Evolutionary conservation across 331 rosid species (phyloP).

Genomic region (Ulmus americana): DNA sequence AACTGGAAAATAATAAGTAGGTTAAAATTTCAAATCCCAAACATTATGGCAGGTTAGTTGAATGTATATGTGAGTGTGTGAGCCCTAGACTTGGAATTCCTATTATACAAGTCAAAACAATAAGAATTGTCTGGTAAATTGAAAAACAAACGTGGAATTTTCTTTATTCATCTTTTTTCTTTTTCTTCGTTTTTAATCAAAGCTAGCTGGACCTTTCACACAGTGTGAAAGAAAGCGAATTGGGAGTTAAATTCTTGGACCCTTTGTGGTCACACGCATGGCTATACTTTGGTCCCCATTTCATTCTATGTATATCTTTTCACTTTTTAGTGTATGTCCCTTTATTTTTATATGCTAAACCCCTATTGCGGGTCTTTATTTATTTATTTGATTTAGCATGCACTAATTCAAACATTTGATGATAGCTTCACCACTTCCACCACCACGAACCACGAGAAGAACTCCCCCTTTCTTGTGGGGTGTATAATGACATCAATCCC

Average conservation of each 20-base stretch:
- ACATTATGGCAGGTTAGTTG: too few species aligned
- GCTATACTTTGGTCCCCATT: constrained; percentile 51
- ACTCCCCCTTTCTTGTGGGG: constrained; percentile 30
- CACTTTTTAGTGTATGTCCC: constrained; percentile 1
- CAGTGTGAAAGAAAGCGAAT: neutral
- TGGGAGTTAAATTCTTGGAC: constrained; percentile 23
- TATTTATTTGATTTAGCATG: constrained; percentile 21
- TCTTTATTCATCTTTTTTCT: neutral
- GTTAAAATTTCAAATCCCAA: too few species aligned
- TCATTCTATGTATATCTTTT: constrained; percentile 15
- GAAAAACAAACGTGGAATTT: too few species aligned
- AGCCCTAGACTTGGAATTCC: too few species aligned
- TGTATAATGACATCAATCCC: constrained; percentile 62
- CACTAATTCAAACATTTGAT: constrained; percentile 74
- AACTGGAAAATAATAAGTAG: too few species aligned
- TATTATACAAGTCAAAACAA: too few species aligned
- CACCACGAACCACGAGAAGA: constrained; percentile 35
- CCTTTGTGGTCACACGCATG: constrained; percentile 79
- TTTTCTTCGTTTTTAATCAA: neutral
- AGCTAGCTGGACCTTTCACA: constrained; percentile 7
- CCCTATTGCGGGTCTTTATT: neutral
- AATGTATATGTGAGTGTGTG: too few species aligned
- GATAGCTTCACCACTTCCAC: constrained; percentile 67
- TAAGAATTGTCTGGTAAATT: too few species aligned
- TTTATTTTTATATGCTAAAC: constrained; percentile 1